Evolutionary conservation across 352 stramenopile genomes (phyloP).

Genomic region (Globisporangium apiculatum): DNA sequence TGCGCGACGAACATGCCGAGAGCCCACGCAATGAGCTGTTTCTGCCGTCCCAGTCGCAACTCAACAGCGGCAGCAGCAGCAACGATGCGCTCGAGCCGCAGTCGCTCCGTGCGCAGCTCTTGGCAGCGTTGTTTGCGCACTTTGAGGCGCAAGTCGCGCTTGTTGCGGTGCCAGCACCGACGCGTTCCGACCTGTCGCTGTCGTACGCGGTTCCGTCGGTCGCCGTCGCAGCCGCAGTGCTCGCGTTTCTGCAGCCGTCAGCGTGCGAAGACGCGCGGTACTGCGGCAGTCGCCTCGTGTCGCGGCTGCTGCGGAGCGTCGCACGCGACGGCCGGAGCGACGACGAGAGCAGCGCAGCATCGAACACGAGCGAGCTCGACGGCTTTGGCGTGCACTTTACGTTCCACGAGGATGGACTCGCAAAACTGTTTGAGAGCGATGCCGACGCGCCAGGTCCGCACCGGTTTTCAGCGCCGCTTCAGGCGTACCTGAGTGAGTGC

Average conservation of each 20-base stretch:
- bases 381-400: constrained; percentile 51
- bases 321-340: constrained; percentile 10
- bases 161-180: neutral
- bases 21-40: neutral
- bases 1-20: constrained; percentile 6
- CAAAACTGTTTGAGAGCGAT: constrained; percentile 1
- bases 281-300: constrained; percentile 15
- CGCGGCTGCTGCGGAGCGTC: constrained; percentile 34
- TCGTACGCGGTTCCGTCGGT: constrained; percentile 22
- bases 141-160: constrained; percentile 4
- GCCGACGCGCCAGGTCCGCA: constrained; percentile 3
- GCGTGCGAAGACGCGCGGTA: neutral
- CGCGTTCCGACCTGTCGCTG: no score
- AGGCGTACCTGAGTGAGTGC: constrained; percentile 9
- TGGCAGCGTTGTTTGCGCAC: constrained; percentile 9
- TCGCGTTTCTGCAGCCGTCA: constrained; percentile 24
- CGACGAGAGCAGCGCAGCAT: constrained; percentile 9
- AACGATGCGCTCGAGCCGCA: neutral
- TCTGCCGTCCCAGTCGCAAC: neutral
- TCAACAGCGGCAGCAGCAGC: neutral
- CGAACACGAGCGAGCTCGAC: constrained; percentile 25
- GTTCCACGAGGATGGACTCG: constrained; percentile 26
- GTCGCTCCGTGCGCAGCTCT: constrained; percentile 7
- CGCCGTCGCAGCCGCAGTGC: constrained; percentile 28
- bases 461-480: constrained; percentile 9